These are phyloP conservation scores for Earliella scabrosa DNA, from an alignment of 1,284 basidiomycete species.

Conservation along the genomic window DNA sequence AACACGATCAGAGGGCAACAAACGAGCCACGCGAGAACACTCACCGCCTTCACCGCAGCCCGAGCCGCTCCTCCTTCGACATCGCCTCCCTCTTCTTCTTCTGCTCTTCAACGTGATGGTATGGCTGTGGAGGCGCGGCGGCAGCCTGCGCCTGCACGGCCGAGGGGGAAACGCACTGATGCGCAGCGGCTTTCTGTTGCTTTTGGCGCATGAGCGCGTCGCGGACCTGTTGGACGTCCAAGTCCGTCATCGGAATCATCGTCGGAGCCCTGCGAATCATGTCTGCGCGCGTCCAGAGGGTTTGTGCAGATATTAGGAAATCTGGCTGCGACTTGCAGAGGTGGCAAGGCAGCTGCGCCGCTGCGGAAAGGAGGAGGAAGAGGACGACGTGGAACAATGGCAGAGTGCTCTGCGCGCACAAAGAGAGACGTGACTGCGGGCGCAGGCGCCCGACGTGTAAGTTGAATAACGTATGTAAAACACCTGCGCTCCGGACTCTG, in stretches of 20 bases:
- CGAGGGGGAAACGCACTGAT: conserved; percentile 16
- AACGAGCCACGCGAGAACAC: neutral
- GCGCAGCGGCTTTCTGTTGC: conserved; percentile 37
- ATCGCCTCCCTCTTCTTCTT: conserved; percentile 40
- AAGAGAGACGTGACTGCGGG: conserved; percentile 12
- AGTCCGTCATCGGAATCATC: conserved; percentile 71
- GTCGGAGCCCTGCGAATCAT: conserved; percentile 82
- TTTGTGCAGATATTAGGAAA: neutral
- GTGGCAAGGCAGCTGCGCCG: neutral
- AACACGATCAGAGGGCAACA: neutral
- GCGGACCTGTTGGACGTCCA: conserved; percentile 76
- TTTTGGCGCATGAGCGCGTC: conserved; percentile 62
- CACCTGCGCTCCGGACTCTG: conserved; percentile 4
- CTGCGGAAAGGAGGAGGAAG: conserved; percentile 11
- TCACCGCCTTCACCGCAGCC: conserved; percentile 27
- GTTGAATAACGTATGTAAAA: conserved; percentile 15
- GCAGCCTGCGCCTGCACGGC: conserved; percentile 13
- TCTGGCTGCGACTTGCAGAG: neutral
- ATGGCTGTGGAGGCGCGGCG: conserved; percentile 18
- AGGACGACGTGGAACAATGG: conserved; percentile 21
- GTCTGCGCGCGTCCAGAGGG: neutral
- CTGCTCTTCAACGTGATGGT: conserved; percentile 40
- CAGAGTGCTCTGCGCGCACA: conserved; percentile 4
- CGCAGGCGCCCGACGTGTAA: conserved; percentile 22
- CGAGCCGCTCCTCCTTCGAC: conserved; percentile 42